Evolutionary conservation across 768 basidiomycete species (phyloP).

Genomic region (Russula brevipes): DNA sequence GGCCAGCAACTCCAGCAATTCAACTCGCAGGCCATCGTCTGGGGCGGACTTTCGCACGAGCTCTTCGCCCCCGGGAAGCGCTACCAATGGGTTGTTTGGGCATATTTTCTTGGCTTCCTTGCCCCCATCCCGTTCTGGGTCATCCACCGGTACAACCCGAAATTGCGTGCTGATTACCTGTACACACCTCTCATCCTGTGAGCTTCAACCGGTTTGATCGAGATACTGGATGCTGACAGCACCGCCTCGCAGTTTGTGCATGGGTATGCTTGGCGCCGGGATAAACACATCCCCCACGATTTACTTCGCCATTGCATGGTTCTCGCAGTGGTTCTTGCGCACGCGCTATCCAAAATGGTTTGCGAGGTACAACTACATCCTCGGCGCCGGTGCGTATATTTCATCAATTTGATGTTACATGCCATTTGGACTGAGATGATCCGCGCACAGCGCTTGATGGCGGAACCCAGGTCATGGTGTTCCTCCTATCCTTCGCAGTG

Average conservation of each 20-base stretch:
- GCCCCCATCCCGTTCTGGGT: conserved; percentile 54
- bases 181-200: conserved; percentile 46
- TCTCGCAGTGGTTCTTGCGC: conserved; percentile 47
- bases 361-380: conserved; percentile 34
- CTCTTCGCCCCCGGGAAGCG: conserved; percentile 24
- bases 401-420: not conserved
- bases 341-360: conserved; percentile 42
- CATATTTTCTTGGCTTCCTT: conserved; percentile 44
- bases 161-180: conserved; percentile 42
- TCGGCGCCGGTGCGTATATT: conserved; percentile 32
- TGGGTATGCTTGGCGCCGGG: conserved; percentile 47
- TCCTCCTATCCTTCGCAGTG: conserved; percentile 19
- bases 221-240: not conserved
- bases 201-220: conserved; percentile 11
- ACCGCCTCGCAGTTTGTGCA: conserved; percentile 36
- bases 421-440: conserved; percentile 28
- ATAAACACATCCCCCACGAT: conserved; percentile 43
- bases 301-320: conserved; percentile 40
- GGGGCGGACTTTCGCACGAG: conserved; percentile 37
- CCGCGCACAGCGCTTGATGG: conserved; percentile 36
- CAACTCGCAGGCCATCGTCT: conserved; percentile 49
- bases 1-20: conserved; percentile 47
- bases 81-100: conserved; percentile 48
- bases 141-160: conserved; percentile 41
- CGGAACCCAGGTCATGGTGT: conserved; percentile 49